Evolutionary conservation across 164 flowering plant genomes (phyloP), one percentile per base, ranked within the genome.

Genomic region (Houttuynia cordata): DNA sequence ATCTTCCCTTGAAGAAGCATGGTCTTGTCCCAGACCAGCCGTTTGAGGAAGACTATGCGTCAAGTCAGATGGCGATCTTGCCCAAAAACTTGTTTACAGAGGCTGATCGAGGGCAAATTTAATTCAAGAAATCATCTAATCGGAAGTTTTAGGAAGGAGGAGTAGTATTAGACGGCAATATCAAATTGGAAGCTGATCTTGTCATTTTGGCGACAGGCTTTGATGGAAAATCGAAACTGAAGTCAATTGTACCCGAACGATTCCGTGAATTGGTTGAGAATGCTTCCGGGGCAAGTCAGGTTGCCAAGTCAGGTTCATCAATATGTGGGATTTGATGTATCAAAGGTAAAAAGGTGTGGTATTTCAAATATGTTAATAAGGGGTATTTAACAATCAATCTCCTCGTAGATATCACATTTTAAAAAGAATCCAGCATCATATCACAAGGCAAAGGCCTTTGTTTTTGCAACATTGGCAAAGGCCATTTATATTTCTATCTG

Each of bases 61-160:
- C 96, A 0, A 90, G 99, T 53, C 97, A 90, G 57, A 90, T 90
- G 96, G 96, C 98, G 4, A 85, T 86, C 70, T 67, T 87, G 80
- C 98, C 98, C 0, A 83, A 86, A 1, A 81, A 78, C 20, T 90
- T 93, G 79, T 93, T 90, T 66, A 15, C 74, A 0, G 83, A 82
- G 71, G 99, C 92, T 21, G 94, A 90, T 61, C 65, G 88, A 66
- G 97, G 97, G 0, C 80, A 74, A 23, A 93, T 93, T 25, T 18
- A 15, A 57, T 81, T 93, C 69, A 78, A 86, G 57, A 86, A 73
- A 58, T 64, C 91, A 14, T 71, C 83, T 17, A 82, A 79, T 30
- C 88, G 94, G 92, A 71, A 85, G 79, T 93, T 93, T 56, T 82
- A 78, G 64, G 73, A 77, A 23, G 83, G 79, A 1, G 97, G 99